Percentiles rank a stretch among this genome's conserved stretches.
These are phyloP conservation scores for Yamadazyma ubonensis DNA, from an alignment of 805 yeast genomes.

Conservation along the genomic window DNA sequence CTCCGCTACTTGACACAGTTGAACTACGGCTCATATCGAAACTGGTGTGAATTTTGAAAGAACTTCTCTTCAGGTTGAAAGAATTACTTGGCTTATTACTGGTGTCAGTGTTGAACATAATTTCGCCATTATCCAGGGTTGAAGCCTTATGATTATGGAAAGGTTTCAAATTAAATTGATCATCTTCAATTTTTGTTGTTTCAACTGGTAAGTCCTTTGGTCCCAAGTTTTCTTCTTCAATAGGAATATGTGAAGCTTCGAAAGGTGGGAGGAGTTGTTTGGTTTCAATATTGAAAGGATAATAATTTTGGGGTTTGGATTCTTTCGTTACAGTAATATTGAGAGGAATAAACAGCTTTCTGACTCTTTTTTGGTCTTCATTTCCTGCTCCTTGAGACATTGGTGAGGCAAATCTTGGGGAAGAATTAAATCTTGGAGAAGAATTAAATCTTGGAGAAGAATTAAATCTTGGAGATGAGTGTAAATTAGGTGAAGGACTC, in stretches of 20 bases:
- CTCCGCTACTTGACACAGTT: neutral
- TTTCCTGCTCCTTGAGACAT: neutral
- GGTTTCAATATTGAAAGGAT: conserved; percentile 7
- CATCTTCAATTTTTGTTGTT: neutral
- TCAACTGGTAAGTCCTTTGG: neutral
- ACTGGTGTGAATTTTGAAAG: neutral
- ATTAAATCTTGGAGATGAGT: conserved; percentile 5
- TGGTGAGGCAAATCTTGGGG: neutral
- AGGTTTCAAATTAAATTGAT: conserved; percentile 14
- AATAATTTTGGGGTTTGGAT: conserved; percentile 14
- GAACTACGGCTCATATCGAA: neutral
- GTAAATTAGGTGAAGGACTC: neutral
- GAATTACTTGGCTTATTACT: neutral
- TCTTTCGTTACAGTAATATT: conserved; percentile 17
- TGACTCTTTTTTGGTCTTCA: conserved; percentile 8
- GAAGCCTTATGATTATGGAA: conserved; percentile 12
- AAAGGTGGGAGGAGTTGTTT: conserved; percentile 17
- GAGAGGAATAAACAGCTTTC: conserved; percentile 21
- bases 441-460: conserved; percentile 4
- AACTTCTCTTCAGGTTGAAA: neutral
- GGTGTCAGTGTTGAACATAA: neutral
- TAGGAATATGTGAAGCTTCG: conserved; percentile 1
- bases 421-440: conserved; percentile 7
- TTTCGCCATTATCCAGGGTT: conserved; percentile 2
- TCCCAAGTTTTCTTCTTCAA: neutral